phyloP scores from a whole-genome alignment of 1,139 yeast genomes.

The Kodamaea suecica region DNA sequence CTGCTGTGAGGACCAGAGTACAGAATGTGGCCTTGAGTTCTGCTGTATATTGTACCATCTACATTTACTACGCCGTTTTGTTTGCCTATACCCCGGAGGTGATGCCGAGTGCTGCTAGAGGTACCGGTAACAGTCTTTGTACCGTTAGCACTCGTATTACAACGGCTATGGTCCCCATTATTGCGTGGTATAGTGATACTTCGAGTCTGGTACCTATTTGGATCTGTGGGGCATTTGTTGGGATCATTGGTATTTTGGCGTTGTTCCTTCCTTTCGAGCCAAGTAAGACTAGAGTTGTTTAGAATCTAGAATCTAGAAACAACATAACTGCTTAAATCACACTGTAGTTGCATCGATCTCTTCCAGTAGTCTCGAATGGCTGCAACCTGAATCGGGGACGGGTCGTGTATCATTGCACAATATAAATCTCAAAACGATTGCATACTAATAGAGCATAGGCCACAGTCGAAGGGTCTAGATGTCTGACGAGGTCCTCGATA shows the following conservation, averaged over 20 bases:
- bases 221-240: constrained; percentile 15
- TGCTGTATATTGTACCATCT: constrained; percentile 11
- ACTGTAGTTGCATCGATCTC: too few relatives aligned
- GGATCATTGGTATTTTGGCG: constrained; percentile 12
- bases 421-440: too few relatives aligned
- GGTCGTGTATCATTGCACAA: too few relatives aligned
- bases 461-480: too few relatives aligned
- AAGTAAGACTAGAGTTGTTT: constrained; percentile 12
- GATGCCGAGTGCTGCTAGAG: constrained; percentile 14
- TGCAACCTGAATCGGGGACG: too few relatives aligned
- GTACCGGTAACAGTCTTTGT: constrained; percentile 14
- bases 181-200: constrained; percentile 12
- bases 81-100: constrained; percentile 17
- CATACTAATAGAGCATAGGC: not conserved
- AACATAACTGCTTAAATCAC: too few relatives aligned
- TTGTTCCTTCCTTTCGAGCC: constrained; percentile 16
- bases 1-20: constrained; percentile 11
- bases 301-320: not conserved
- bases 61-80: constrained; percentile 14
- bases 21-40: constrained; percentile 13
- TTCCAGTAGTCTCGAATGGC: too few relatives aligned
- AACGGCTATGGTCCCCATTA: constrained; percentile 12
- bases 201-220: constrained; percentile 14
- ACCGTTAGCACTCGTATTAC: constrained; percentile 10
- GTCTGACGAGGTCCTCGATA: constrained; percentile 11